phyloP scores from a whole-genome alignment of 306 rosid species.

The Vigna hirtella region DNA sequence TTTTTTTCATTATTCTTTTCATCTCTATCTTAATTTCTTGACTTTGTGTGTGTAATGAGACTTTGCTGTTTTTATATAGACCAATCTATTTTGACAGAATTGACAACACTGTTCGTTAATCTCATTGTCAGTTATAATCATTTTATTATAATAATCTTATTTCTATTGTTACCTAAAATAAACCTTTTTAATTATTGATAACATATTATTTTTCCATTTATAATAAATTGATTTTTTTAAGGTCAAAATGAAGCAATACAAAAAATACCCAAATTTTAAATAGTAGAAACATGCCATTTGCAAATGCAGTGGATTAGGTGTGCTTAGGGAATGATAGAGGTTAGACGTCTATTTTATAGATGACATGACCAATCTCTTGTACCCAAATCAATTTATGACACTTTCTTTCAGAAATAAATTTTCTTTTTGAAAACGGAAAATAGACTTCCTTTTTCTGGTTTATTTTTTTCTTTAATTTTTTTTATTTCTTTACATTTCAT shows the following conservation, averaged over 20 bases:
- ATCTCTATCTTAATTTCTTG: neutral
- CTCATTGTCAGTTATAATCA: too few species aligned
- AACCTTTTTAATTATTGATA: neutral
- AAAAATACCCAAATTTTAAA: neutral
- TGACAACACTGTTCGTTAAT: neutral
- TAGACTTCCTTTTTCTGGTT: neutral
- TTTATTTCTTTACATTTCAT: too few species aligned
- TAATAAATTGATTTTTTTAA: neutral
- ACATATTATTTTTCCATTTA: neutral
- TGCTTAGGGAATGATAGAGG: neutral
- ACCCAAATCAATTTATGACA: slow-evolving; percentile 3
- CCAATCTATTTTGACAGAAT: neutral
- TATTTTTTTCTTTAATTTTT: neutral
- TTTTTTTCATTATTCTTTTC: neutral
- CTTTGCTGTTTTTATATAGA: neutral
- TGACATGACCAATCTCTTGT: neutral
- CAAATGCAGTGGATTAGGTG: slow-evolving; percentile 7
- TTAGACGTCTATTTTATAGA: slow-evolving; percentile 15
- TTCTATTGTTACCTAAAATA: too few species aligned
- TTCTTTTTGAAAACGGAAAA: neutral
- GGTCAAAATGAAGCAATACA: neutral
- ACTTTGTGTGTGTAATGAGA: neutral
- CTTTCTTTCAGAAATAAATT: neutral
- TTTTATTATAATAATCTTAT: too few species aligned
- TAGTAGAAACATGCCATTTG: slow-evolving; percentile 25